Percentiles rank a stretch among this genome's conserved stretches.
Evolutionary conservation across 2,329 filamentous ascomycete species (phyloP).

Genomic region (Karstenula rhodostoma): DNA sequence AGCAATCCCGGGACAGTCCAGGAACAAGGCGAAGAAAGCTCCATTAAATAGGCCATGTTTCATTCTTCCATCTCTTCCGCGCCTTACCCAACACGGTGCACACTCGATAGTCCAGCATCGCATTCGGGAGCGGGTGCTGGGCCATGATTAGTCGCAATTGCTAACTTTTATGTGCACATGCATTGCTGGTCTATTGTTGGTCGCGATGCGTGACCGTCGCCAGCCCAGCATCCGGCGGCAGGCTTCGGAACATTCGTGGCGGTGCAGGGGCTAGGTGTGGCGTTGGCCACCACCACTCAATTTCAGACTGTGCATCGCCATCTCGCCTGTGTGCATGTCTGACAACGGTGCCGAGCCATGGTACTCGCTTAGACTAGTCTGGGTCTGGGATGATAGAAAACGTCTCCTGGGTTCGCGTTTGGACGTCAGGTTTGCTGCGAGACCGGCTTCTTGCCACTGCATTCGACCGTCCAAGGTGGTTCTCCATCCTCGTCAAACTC

Average conservation of each 20-base stretch:
- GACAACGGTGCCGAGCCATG: neutral
- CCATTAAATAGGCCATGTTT: neutral
- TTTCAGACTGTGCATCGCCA: neutral
- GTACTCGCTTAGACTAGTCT: slow-evolving; percentile 2
- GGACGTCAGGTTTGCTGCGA: slow-evolving; percentile 2
- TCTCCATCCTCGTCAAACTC: slow-evolving; percentile 74
- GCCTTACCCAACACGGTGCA: slow-evolving; percentile 20
- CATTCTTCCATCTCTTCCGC: neutral
- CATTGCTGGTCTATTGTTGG: neutral
- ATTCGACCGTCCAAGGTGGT: slow-evolving; percentile 65
- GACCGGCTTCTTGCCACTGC: neutral
- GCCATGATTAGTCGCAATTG: slow-evolving; percentile 7
- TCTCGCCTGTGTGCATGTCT: slow-evolving; percentile 5
- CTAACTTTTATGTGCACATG: neutral
- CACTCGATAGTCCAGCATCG: slow-evolving; percentile 19
- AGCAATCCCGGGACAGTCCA: slow-evolving; percentile 2
- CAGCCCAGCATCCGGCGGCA: too few relatives aligned
- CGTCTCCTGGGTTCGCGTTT: neutral
- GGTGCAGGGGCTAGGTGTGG: neutral
- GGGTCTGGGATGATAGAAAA: neutral
- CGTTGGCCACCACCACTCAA: slow-evolving; percentile 6
- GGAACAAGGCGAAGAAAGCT: neutral
- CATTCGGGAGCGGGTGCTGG: slow-evolving; percentile 11
- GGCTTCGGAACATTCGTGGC: neutral
- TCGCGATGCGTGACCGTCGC: neutral